These are phyloP conservation scores for Plasmodium knowlesi DNA, from an alignment of 169 alveolate genomes.

Conservation along the genomic window DNA sequence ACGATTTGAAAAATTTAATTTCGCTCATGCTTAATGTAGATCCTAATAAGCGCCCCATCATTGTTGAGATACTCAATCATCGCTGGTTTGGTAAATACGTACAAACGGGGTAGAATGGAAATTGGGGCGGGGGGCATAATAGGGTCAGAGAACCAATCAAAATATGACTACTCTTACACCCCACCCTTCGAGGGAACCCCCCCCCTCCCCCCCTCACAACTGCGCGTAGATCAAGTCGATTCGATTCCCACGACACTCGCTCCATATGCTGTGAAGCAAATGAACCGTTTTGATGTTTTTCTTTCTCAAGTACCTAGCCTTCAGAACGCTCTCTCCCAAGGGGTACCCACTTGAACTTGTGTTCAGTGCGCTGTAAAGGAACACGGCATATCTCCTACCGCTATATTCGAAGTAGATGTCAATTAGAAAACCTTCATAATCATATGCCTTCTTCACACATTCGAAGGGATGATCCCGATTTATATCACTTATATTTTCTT, in stretches of 20 bases:
- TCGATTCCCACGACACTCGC: constrained; percentile 5
- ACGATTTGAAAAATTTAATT: constrained; percentile 53
- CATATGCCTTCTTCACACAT: constrained; percentile 38
- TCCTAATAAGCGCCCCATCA: constrained; percentile 69
- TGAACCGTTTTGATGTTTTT: constrained; percentile 30
- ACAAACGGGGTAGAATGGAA: neutral
- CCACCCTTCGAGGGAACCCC: neutral
- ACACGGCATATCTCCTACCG: constrained; percentile 32
- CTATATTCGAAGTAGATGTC: constrained; percentile 62
- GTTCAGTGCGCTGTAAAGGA: constrained; percentile 52
- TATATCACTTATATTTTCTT: neutral
- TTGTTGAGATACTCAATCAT: constrained; percentile 58
- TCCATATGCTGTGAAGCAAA: constrained; percentile 47
- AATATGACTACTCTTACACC: neutral
- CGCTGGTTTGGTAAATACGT: constrained; percentile 33
- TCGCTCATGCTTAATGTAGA: constrained; percentile 61
- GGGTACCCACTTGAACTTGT: constrained; percentile 60
- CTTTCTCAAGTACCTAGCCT: constrained; percentile 37
- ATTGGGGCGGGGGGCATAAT: neutral
- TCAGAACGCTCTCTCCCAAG: constrained; percentile 59
- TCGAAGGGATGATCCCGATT: neutral
- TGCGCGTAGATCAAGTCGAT: constrained; percentile 48
- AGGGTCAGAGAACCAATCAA: neutral
- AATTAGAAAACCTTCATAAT: constrained; percentile 71
- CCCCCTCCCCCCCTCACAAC: neutral